phyloP scores from a whole-genome alignment of 2,329 filamentous ascomycete genomes.

The Alternaria brassicicola region DNA sequence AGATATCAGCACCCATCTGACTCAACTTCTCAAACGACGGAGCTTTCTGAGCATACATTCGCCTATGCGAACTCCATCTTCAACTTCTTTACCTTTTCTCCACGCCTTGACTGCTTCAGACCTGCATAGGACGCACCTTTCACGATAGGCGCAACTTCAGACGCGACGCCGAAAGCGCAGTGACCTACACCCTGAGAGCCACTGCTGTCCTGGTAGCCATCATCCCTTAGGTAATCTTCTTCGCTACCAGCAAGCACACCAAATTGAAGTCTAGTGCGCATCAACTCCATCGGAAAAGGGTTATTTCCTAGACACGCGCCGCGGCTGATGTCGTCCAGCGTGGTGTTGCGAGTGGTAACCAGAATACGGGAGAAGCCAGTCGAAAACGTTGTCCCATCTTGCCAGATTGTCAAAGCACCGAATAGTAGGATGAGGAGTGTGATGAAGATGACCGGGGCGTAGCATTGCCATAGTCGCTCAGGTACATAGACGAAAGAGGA shows the following conservation, averaged over 20 bases:
- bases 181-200: conserved; percentile 28
- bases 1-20: not conserved
- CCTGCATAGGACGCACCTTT: conserved; percentile 35
- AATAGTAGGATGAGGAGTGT: conserved; percentile 36
- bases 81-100: not conserved
- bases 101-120: not conserved
- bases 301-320: conserved; percentile 50
- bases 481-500: conserved; percentile 44
- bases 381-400: conserved; percentile 46
- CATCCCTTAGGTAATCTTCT: conserved; percentile 30
- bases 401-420: conserved; percentile 37
- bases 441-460: conserved; percentile 41
- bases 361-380: conserved; percentile 45
- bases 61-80: not conserved
- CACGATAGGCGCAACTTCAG: conserved; percentile 31
- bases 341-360: conserved; percentile 45
- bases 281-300: conserved; percentile 48
- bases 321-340: conserved; percentile 48
- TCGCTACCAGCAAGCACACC: conserved; percentile 43
- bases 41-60: not conserved
- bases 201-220: conserved; percentile 25
- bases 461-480: conserved; percentile 42
- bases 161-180: conserved; percentile 42
- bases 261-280: conserved; percentile 46
- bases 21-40: not conserved